Evolutionary conservation across 345 rosid genomes (phyloP).

Genomic region (Viola odorata): DNA sequence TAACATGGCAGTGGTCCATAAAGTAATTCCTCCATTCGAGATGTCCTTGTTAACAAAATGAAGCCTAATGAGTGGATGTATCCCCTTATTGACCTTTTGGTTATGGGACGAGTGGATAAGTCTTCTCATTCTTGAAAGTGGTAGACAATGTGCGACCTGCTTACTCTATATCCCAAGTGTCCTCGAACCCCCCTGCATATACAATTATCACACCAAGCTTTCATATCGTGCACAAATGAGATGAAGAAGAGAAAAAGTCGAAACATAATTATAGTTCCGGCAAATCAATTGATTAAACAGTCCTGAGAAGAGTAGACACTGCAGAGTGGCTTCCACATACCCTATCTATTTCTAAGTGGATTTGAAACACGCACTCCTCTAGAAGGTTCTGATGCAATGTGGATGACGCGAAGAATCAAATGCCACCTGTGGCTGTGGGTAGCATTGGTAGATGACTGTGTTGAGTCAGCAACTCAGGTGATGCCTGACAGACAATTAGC

Average conservation of each 20-base stretch:
- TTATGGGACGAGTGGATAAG: background rate
- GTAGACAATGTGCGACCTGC: slow-evolving; percentile 6
- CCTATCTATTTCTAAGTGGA: background rate
- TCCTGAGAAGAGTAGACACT: no score
- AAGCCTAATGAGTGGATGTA: slow-evolving; percentile 13
- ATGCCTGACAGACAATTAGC: slow-evolving; percentile 1
- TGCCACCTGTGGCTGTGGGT: background rate
- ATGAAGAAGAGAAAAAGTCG: background rate
- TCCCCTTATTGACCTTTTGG: slow-evolving; percentile 2
- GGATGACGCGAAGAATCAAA: background rate
- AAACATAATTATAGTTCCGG: no score
- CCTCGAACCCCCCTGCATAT: slow-evolving; percentile 37
- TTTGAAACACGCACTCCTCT: background rate
- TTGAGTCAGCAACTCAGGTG: background rate
- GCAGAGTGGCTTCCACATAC: background rate
- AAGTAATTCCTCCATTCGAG: slow-evolving; percentile 16
- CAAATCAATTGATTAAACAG: no score
- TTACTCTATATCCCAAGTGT: slow-evolving; percentile 17
- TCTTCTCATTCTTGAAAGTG: slow-evolving; percentile 2
- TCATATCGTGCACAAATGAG: no score
- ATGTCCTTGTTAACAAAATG: slow-evolving; percentile 8
- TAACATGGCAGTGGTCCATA: background rate
- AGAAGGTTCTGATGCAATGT: background rate
- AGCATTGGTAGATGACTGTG: background rate
- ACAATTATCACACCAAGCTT: background rate